Base-by-base conservation (phyloP, 2,329 filamentous ascomycete genomes). In the Daldinia eschscholtzii region DNA sequence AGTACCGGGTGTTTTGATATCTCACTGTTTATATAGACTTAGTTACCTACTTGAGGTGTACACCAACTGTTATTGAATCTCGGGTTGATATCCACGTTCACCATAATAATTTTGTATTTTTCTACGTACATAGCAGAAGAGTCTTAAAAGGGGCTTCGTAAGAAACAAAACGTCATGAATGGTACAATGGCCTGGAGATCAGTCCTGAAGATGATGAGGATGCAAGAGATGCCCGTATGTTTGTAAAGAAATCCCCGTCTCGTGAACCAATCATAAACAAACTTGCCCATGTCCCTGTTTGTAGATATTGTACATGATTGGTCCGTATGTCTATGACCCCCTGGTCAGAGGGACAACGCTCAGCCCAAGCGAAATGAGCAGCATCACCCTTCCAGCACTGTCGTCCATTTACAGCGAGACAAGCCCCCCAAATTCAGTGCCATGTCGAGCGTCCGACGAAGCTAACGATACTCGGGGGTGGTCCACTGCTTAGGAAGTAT, bases 341-440 rank as follows among this genome's bases (percentile, higher is more conserved):
- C 70, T 74, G 61, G 57, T 68, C 50, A 59, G 39, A 64, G 65
- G 64, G 71, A 72, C 70, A 73, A 70, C 63, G 67, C 70, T 74
- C 71, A 68, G 62, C 58, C 61, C 72, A 76, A 76, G 74, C 74
- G 75, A 77, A 73, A 77, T 77, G 74, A 77, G 69, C 69, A 71
- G 57, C 57, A 62, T 68, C 64, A 46, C 39, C 61, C 46, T 61
- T 65, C 56, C 46, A 71, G 59, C 56, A 61, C 37, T 57, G 53
- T 63, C 48, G 56, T 65, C 64, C 65, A 71, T 71, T 71, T 69
- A 67, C 69, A 71, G 66, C 65, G 63, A 71, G 69, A 71, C 65
- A 71, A 60, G 28, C 57, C 60, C 60, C 60, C 61, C 69, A 65
- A 71, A 57, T 53, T 57, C 57, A 69, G 69, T 37, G 58, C 57